Conservation (phyloP, 306 rosid genomes). For the Castanospermum australe region DNA sequence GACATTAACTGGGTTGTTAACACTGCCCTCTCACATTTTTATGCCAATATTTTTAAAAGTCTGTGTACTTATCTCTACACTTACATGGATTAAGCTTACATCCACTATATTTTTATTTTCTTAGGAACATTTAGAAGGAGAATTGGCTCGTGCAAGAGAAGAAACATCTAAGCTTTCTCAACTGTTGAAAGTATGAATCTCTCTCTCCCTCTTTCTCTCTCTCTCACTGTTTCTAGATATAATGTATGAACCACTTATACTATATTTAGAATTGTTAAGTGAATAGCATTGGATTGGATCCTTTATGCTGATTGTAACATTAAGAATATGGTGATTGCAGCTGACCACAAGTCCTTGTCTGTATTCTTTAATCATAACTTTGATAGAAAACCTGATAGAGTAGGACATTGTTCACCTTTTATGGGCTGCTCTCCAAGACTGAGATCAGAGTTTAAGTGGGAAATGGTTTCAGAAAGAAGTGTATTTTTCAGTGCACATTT, state of each 20-base stretch:
- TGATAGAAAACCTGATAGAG: neutral
- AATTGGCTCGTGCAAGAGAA: slow-evolving; percentile 64
- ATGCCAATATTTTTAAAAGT: neutral
- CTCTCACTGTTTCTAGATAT: neutral
- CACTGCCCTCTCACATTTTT: neutral
- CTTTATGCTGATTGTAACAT: neutral
- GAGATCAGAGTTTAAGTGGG: neutral
- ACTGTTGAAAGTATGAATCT: slow-evolving; percentile 48
- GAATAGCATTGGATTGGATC: neutral
- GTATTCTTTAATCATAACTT: neutral
- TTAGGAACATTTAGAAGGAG: slow-evolving; percentile 79
- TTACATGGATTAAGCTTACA: neutral
- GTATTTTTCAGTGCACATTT: neutral
- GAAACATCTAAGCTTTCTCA: slow-evolving; percentile 55
- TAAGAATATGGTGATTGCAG: neutral
- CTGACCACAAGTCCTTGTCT: neutral
- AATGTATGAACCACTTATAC: neutral
- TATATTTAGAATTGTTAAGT: neutral
- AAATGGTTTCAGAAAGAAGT: neutral
- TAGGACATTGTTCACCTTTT: neutral
- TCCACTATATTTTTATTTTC: neutral
- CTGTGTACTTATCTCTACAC: neutral
- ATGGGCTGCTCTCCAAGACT: neutral
- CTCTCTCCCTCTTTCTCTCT: neutral
- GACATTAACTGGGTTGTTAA: slow-evolving; percentile 1